Base-by-base conservation (phyloP, 768 basidiomycete genomes). In the Serendipita sp. region DNA sequence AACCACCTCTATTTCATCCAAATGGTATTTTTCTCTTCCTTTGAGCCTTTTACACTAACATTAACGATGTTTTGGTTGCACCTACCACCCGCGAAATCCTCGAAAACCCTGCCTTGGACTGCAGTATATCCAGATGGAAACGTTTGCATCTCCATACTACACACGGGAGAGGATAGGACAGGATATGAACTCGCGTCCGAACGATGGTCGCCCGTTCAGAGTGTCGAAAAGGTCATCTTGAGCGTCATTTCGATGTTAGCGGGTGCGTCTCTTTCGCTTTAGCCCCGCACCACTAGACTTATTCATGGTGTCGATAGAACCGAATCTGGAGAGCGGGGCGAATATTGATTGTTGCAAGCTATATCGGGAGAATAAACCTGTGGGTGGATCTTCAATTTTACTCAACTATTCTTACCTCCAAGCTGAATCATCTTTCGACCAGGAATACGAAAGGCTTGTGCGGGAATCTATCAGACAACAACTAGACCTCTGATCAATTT, bases 161-260 rank as follows among this genome's bases (percentile, higher is more conserved):
- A 99, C 71, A 87, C 91, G 0, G 45, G 45, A 1, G 90, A 89
- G 7, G 90, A 91, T 69, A 88, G 61, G 17, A 87, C 85, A 64
- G 87, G 90, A 79, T 98, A 97, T 72, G 95, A 99, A 71, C 83
- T 87, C 67, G 91, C 93, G 0, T 91, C 88, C 20, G 96, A 99
- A 70, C 81, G 96, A 42, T 99, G 96, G 96, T 91, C 88, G 63
- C 96, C 96, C n/a, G 95, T 98, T 0, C 95, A 98, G 74, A 91
- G 90, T 69, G 90, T 99, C 16, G 89, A 98, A 76, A 97, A 96
- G 74, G 95, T 96, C 66, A 81, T 98, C 62, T 78, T 98, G 9
- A 94, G 91, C 67, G 95, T 99, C 24, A 84, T 99, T 67, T 93
- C 90, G 43, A 97, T 99, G 93, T 79, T 99, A 13, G 94, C 96